Base-by-base conservation (phyloP, 208 protist genomes). In the Wallacemonas sp. region DNA sequence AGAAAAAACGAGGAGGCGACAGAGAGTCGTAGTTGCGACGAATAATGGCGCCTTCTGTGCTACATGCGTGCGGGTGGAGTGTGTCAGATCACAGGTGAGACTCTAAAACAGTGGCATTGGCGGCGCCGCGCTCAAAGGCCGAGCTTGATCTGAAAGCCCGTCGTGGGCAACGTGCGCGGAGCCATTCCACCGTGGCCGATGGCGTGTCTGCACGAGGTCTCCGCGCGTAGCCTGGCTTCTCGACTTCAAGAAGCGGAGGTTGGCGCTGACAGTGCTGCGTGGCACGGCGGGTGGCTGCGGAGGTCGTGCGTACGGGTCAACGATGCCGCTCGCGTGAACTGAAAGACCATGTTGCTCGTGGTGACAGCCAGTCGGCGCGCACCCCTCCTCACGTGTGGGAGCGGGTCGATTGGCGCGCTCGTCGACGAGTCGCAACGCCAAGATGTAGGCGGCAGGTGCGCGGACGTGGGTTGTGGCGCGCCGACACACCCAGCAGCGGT, bases 401-500 rank as follows among this genome's bases (percentile, higher is more conserved):
- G 14, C 41, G n/a, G 11, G 0, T 6, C 21, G 41, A 0, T 6
- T n/a, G 16, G 5, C 16, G 26, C 8, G 52, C 30, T 16, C 32
- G 9, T 43, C 29, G 4, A 58, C 3, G 12, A 39, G 8, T 24
- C 52, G 52, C 16, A 33, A 29, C 12, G 26, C 52, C 9, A 33
- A 19, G 12, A 57, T 4, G 46, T 56, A 60, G 57, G 38, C 26
- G 12, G 77, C 62, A 1, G 72, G 64, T 1, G 72, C 55, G 1
- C 33, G 52, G 2, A 80, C 54, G 33, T 81, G 75, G 8, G 26
- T 56, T 8, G 67, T 82, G 27, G 61, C 57, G n/a, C 54, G 49
- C 2, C 61, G 60, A 47, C 80, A 85, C 23, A 85, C 24, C 19
- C 47, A 68, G 60, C 80, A 85, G 38, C 63, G 69, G 41, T 76